Conservation (phyloP, 257 asterid species). For the Plectranthus barbatus region DNA sequence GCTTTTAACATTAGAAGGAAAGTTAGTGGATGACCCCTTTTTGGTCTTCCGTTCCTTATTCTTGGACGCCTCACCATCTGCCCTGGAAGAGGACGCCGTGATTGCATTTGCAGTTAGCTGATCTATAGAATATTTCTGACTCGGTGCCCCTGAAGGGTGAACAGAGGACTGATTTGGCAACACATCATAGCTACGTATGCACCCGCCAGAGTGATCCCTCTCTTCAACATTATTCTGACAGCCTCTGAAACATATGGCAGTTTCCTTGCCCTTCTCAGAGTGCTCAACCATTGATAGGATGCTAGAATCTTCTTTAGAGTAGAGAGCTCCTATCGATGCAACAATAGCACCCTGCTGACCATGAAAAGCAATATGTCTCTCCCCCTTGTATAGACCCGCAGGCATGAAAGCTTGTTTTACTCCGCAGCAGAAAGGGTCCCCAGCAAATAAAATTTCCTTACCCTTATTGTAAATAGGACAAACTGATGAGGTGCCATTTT, state of each 20-base stretch:
- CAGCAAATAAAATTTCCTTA: too few relatives aligned
- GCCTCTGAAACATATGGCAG: slow-evolving; percentile 52
- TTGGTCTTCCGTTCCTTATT: slow-evolving; percentile 39
- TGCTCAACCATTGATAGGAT: too few relatives aligned
- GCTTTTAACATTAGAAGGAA: slow-evolving; percentile 67
- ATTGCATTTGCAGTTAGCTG: slow-evolving; percentile 21
- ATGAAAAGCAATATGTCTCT: too few relatives aligned
- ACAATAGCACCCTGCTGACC: too few relatives aligned
- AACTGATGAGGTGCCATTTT: too few relatives aligned
- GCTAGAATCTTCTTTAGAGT: too few relatives aligned
- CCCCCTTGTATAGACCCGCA: too few relatives aligned
- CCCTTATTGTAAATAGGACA: too few relatives aligned
- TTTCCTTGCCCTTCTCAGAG: too few relatives aligned
- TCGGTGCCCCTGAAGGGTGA: slow-evolving; percentile 25
- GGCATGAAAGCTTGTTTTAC: too few relatives aligned
- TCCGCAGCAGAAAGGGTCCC: too few relatives aligned
- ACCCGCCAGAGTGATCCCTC: slow-evolving; percentile 28
- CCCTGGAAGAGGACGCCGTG: slow-evolving; percentile 25
- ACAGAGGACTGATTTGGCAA: slow-evolving; percentile 32
- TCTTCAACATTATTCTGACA: slow-evolving; percentile 27
- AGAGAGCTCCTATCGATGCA: too few relatives aligned
- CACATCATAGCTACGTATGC: slow-evolving; percentile 28
- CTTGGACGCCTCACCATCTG: slow-evolving; percentile 25
- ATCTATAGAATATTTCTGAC: slow-evolving; percentile 20
- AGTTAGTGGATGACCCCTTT: slow-evolving; percentile 35